Evolutionary conservation across 176 grass and related monocot species (phyloP).

Genomic region (Aegilops speltoides): DNA sequence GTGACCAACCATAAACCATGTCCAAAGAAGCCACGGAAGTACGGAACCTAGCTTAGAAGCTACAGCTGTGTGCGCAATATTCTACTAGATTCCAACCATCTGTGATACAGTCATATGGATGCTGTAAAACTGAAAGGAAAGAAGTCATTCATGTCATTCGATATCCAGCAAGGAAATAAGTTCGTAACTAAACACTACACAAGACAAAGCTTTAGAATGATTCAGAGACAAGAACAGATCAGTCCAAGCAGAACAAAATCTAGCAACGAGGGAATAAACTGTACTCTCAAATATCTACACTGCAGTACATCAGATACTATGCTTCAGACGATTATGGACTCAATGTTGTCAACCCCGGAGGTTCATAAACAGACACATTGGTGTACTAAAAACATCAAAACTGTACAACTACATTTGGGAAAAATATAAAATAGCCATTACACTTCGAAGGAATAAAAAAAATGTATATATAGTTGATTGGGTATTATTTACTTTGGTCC

Average conservation of each 20-base stretch:
- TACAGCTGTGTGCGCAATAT: neutral
- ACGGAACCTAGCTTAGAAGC: too few relatives aligned
- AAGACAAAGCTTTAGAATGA: neutral
- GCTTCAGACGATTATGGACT: neutral
- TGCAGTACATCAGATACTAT: neutral
- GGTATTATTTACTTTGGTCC: neutral
- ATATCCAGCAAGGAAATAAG: neutral
- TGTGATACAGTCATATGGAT: neutral
- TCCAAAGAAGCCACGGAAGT: too few relatives aligned
- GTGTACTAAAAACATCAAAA: neutral
- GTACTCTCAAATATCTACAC: slow-evolving; percentile 10
- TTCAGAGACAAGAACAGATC: neutral
- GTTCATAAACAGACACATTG: neutral
- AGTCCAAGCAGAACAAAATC: neutral
- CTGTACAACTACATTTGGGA: neutral
- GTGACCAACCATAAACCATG: too few relatives aligned
- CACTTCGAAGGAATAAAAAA: neutral
- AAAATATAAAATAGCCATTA: neutral
- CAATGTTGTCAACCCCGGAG: neutral
- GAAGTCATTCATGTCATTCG: neutral
- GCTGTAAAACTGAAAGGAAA: neutral
- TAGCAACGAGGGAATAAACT: neutral
- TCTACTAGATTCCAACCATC: neutral
- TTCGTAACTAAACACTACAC: neutral
- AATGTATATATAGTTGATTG: neutral